Percentiles rank a stretch among this genome's conserved stretches.
phyloP scores from a whole-genome alignment of 805 yeast genomes.

The Candida succiphila region DNA sequence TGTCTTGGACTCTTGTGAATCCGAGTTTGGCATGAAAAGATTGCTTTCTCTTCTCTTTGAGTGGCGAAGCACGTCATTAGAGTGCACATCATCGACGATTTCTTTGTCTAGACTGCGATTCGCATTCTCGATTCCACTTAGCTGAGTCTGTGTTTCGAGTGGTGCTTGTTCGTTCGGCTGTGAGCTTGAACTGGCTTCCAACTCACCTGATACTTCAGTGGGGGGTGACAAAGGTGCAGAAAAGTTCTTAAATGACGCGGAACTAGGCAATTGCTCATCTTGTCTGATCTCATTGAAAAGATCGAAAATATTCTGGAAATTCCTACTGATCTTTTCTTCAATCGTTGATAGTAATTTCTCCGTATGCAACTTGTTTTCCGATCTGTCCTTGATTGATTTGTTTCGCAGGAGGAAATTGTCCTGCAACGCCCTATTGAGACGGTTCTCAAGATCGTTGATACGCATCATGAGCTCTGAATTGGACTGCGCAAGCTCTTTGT shows the following conservation, averaged over 20 bases:
- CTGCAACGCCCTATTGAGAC: slow-evolving; percentile 19
- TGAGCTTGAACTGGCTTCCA: too few relatives aligned
- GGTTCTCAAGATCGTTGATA: slow-evolving; percentile 42
- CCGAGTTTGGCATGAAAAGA: too few relatives aligned
- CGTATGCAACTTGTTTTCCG: slow-evolving; percentile 8
- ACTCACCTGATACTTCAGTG: too few relatives aligned
- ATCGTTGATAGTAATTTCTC: slow-evolving; percentile 23
- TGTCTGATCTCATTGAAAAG: slow-evolving; percentile 30
- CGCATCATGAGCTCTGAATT: slow-evolving; percentile 43
- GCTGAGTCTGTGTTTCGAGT: too few relatives aligned
- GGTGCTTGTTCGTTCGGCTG: too few relatives aligned
- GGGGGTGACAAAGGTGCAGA: too few relatives aligned
- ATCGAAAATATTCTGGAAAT: slow-evolving; percentile 35
- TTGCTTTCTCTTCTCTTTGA: too few relatives aligned
- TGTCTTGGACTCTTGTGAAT: background rate
- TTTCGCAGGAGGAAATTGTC: slow-evolving; percentile 19
- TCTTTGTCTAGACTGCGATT: too few relatives aligned
- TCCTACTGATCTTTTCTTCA: slow-evolving; percentile 29
- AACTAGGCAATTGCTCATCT: slow-evolving; percentile 26
- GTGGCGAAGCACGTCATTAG: too few relatives aligned
- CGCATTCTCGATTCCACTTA: too few relatives aligned
- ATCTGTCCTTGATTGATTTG: slow-evolving; percentile 9
- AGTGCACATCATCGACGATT: too few relatives aligned
- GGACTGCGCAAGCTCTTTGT: slow-evolving; percentile 48
- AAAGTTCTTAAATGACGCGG: too few relatives aligned